Conservation (phyloP, 768 basidiomycete species). For the Phaeotremella fagi region DNA sequence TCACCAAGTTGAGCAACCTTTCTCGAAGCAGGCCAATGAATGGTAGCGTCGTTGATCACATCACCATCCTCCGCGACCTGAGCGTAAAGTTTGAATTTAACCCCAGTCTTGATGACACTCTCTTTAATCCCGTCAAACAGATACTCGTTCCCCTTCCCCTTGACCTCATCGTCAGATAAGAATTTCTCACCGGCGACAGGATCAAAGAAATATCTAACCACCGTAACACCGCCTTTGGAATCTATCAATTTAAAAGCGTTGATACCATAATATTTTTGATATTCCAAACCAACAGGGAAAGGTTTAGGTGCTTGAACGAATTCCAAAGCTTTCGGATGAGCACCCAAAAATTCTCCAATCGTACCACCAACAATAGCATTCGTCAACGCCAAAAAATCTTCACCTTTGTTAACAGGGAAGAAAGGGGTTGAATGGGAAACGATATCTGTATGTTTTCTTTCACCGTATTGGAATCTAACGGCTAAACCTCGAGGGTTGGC, state of each 20-base stretch:
- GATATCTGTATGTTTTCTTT: constrained; percentile 26
- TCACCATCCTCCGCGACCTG: constrained; percentile 26
- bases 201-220: constrained; percentile 11
- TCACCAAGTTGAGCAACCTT: constrained; percentile 18
- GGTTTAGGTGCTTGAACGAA: constrained; percentile 23
- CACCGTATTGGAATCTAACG: constrained; percentile 16
- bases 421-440: constrained; percentile 19
- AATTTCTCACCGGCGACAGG: constrained; percentile 7
- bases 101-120: not conserved
- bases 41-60: constrained; percentile 21
- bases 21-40: constrained; percentile 19
- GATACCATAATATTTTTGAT: constrained; percentile 14
- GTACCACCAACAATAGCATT: constrained; percentile 6
- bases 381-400: constrained; percentile 19
- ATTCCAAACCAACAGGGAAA: constrained; percentile 12
- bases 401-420: constrained; percentile 21
- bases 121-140: constrained; percentile 2
- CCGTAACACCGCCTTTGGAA: constrained; percentile 7
- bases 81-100: constrained; percentile 11
- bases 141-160: constrained; percentile 1
- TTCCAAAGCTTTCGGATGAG: constrained; percentile 10
- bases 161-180: constrained; percentile 1
- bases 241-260: constrained; percentile 22
- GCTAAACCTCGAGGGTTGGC: constrained; percentile 26
- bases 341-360: constrained; percentile 6